These are phyloP conservation scores for Vigna angularis DNA, from an alignment of 306 rosid species.

Conservation along the genomic window DNA sequence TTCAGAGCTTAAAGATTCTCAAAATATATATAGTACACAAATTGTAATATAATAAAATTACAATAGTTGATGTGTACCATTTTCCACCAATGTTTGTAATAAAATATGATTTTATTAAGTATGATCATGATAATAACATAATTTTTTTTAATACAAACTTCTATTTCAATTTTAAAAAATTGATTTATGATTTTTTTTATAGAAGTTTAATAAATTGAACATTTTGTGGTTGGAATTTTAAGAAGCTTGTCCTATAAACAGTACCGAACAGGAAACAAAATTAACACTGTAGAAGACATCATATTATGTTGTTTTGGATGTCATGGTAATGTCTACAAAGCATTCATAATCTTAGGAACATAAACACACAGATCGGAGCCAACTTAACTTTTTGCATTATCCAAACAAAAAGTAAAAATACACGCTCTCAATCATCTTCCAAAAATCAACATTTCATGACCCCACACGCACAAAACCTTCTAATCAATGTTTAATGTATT, in stretches of 20 bases:
- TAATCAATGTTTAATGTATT: slow-evolving; percentile 27
- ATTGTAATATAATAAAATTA: too few relatives aligned
- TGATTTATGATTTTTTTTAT: too few relatives aligned
- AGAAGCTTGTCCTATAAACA: neutral
- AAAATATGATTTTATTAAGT: too few relatives aligned
- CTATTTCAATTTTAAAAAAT: too few relatives aligned
- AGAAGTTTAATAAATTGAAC: neutral
- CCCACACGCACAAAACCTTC: slow-evolving; percentile 35
- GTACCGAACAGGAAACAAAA: neutral
- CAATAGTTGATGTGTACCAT: too few relatives aligned
- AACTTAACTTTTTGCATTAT: slow-evolving; percentile 1
- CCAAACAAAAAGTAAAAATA: neutral
- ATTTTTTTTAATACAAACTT: too few relatives aligned
- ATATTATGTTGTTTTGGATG: slow-evolving; percentile 1
- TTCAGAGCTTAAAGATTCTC: too few relatives aligned
- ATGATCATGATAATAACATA: too few relatives aligned
- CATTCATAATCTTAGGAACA: neutral
- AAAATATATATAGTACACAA: too few relatives aligned
- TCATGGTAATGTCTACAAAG: neutral
- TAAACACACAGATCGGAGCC: neutral
- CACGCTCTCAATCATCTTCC: slow-evolving; percentile 32
- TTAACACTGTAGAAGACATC: neutral
- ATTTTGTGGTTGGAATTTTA: neutral
- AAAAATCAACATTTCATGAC: slow-evolving; percentile 38
- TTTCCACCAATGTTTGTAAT: too few relatives aligned